Conservation (phyloP, 2,329 filamentous ascomycete genomes). For the Aspergillus ochraceoroseus region DNA sequence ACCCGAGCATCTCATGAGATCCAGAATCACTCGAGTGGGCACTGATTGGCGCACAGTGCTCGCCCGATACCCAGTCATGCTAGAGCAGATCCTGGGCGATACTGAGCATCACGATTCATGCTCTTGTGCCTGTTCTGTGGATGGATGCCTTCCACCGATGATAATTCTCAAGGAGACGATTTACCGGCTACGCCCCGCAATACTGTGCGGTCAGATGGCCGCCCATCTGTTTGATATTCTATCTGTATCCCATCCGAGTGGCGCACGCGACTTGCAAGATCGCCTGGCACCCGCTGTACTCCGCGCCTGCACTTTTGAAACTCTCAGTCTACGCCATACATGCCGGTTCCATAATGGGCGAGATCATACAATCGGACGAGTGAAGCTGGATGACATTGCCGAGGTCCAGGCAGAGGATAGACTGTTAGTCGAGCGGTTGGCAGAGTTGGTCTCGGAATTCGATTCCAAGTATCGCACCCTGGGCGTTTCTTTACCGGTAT, state of each 20-base stretch:
- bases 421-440: too few species aligned
- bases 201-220: background rate
- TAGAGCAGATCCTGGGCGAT: background rate
- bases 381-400: too few species aligned
- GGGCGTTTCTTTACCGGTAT: too few species aligned
- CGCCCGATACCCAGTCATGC: background rate
- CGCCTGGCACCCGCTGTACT: background rate
- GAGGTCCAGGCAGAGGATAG: too few species aligned
- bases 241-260: background rate
- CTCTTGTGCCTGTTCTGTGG: background rate
- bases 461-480: too few species aligned
- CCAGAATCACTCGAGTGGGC: background rate
- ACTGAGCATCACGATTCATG: background rate
- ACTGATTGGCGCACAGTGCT: background rate
- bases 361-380: too few species aligned
- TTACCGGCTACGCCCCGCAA: background rate
- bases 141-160: background rate
- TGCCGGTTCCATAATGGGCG: too few species aligned
- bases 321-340: background rate
- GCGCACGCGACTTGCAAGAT: background rate
- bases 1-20: background rate
- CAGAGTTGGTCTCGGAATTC: too few species aligned
- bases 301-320: slow-evolving; percentile 3
- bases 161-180: slow-evolving; percentile 2
- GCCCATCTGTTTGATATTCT: background rate